Evolutionary conservation across 202 grass and related monocot species (phyloP), one percentile per base, ranked within the genome.

Genomic region (Alloteropsis angusta): DNA sequence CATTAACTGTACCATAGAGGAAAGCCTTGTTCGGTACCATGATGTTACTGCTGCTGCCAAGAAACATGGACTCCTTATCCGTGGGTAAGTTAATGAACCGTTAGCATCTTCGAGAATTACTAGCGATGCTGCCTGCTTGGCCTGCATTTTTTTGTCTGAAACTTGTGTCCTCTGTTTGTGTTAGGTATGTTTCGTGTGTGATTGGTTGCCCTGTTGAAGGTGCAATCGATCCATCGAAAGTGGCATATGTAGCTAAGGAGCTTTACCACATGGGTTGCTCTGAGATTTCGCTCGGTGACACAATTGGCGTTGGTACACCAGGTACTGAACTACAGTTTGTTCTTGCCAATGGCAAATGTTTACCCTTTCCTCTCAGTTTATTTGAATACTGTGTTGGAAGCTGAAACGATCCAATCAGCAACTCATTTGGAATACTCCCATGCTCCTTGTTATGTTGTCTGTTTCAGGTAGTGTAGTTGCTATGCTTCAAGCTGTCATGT

Each of bases 281-380:
- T 0, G 91, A 98, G 66, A 98, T 98, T 50, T 98, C 89, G 45
- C 95, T 97, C 9, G 95, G 87, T 13, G 95, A 97, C 82, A 94
- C 95, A 4, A 92, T 87, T 58, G 95, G 95, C 44, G 87, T 97
- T 56, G 91, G 91, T 59, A 98, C 95, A 60, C 91, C 89, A 85
- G 95, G 91, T 94, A 87, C 18, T 26, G 23, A 28, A 58, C 53
- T 56, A 10, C 53, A 35, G 69, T 22, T 18, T 26, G 0, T 46
- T 82, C 4, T 45, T 36, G 22, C 5, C 1, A 52, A 30, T 60
- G 57, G 22, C 5, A 0, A 52, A 30, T 60, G 57, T 17, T 48
- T 32, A 10, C 13, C 19, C 7, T 2, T 22, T 52, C 18, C 5
- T 22, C 39, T 10, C 22, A 65, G 0, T 21, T 5, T 10, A 6